Evolutionary conservation across 2,329 filamentous ascomycete species (phyloP).

Genomic region (Triangularia verruculosa): DNA sequence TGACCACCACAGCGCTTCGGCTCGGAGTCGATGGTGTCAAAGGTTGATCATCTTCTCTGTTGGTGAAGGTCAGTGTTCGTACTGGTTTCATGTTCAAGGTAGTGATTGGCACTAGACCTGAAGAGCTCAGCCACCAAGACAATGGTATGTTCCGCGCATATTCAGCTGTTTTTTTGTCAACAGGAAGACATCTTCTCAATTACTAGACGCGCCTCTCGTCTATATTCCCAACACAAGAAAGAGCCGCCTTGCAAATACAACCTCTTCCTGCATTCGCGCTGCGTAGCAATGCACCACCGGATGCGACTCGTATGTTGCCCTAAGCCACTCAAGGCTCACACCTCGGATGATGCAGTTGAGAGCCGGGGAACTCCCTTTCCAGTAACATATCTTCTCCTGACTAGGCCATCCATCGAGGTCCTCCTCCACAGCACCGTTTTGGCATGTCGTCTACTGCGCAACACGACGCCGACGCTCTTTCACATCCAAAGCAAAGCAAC

Average conservation of each 20-base stretch:
- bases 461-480: not conserved
- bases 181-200: too few relatives aligned
- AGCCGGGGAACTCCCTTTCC: not conserved
- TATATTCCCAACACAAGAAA: too few relatives aligned
- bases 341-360: not conserved
- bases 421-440: not conserved
- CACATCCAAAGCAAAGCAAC: slow-evolving; percentile 16
- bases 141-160: too few relatives aligned
- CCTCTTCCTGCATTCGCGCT: not conserved
- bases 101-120: too few relatives aligned
- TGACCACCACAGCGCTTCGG: not conserved
- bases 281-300: not conserved
- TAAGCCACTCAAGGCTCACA: not conserved
- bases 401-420: not conserved
- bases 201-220: too few relatives aligned
- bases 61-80: not conserved
- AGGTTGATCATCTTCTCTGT: not conserved
- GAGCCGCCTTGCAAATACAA: not conserved
- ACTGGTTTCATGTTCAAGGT: too few relatives aligned
- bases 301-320: not conserved
- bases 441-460: not conserved
- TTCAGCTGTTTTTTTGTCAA: too few relatives aligned
- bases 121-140: too few relatives aligned
- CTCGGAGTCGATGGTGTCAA: not conserved
- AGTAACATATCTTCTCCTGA: not conserved